A percentile compares a stretch with the other conserved stretches of the same genome.
Evolutionary conservation across 2,329 filamentous ascomycete genomes (phyloP).

Genomic region (Gaeumannomyces sp.): DNA sequence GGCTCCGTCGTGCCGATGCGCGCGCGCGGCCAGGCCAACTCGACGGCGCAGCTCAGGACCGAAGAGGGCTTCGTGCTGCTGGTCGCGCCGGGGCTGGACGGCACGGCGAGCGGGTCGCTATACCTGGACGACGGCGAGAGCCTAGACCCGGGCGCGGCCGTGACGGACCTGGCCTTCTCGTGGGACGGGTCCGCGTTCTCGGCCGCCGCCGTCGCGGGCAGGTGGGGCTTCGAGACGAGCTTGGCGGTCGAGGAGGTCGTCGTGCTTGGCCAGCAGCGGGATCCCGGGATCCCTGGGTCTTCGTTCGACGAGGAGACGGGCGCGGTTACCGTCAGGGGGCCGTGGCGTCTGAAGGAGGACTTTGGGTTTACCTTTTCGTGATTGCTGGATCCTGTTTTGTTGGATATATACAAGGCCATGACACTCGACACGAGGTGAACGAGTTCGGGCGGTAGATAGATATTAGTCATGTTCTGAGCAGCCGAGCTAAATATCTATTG

Average conservation of each 20-base stretch:
- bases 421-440: too few relatives aligned
- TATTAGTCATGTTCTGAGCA: too few relatives aligned
- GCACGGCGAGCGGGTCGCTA: constrained; percentile 52
- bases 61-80: constrained; percentile 62
- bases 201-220: background rate
- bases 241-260: constrained; percentile 7
- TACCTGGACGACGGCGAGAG: constrained; percentile 75
- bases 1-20: constrained; percentile 63
- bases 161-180: background rate
- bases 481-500: background rate
- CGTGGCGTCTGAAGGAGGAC: background rate
- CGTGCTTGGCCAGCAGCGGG: background rate
- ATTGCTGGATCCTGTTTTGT: too few relatives aligned
- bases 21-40: constrained; percentile 51
- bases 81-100: constrained; percentile 49
- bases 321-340: constrained; percentile 3
- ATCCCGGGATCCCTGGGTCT: background rate
- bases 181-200: constrained; percentile 6
- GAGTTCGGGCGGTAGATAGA: too few relatives aligned
- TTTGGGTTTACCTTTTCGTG: constrained; percentile 5
- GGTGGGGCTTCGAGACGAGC: constrained; percentile 6
- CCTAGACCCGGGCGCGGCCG: constrained; percentile 26
- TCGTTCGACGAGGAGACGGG: constrained; percentile 1
- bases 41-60: constrained; percentile 52
- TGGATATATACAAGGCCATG: too few relatives aligned